Evolutionary conservation across 768 basidiomycete genomes (phyloP).

Genomic region (Hygrophoropsis aurantiaca): DNA sequence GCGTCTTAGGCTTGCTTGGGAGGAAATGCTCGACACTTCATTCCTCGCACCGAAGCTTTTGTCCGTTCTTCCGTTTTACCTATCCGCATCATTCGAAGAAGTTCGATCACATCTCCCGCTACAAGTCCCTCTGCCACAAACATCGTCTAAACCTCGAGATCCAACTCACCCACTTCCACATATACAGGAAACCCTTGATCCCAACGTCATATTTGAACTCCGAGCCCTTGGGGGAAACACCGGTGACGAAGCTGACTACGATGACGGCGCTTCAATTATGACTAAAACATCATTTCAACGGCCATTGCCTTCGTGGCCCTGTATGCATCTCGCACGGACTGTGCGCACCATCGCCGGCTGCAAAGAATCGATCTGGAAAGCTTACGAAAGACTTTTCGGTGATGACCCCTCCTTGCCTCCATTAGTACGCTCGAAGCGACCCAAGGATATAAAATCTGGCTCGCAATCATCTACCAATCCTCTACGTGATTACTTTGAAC

Average conservation of each 20-base stretch:
- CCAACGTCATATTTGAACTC: conserved; percentile 32
- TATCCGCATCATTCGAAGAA: conserved; percentile 55
- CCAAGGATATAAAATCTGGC: conserved; percentile 22
- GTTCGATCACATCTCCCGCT: conserved; percentile 49
- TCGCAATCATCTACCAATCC: conserved; percentile 27
- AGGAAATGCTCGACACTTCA: conserved; percentile 58
- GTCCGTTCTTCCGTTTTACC: conserved; percentile 66
- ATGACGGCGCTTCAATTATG: conserved; percentile 16
- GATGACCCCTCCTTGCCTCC: conserved; percentile 40
- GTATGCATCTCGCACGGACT: conserved; percentile 65
- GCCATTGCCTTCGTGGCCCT: conserved; percentile 43
- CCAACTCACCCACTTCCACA: conserved; percentile 13
- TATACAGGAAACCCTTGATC: conserved; percentile 22
- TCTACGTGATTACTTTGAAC: conserved; percentile 61
- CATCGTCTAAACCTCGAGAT: conserved; percentile 32
- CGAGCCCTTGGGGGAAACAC: conserved; percentile 19
- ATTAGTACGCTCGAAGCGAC: conserved; percentile 36
- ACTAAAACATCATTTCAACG: conserved; percentile 22
- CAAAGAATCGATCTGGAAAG: conserved; percentile 68
- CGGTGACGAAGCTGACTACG: conserved; percentile 24
- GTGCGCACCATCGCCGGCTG: conserved; percentile 59
- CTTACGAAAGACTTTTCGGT: conserved; percentile 51
- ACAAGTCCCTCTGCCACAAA: conserved; percentile 57
- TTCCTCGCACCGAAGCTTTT: conserved; percentile 56
- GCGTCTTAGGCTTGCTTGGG: conserved; percentile 62